Evolutionary conservation across 306 rosid genomes (phyloP).

Genomic region (Rosa chinensis): DNA sequence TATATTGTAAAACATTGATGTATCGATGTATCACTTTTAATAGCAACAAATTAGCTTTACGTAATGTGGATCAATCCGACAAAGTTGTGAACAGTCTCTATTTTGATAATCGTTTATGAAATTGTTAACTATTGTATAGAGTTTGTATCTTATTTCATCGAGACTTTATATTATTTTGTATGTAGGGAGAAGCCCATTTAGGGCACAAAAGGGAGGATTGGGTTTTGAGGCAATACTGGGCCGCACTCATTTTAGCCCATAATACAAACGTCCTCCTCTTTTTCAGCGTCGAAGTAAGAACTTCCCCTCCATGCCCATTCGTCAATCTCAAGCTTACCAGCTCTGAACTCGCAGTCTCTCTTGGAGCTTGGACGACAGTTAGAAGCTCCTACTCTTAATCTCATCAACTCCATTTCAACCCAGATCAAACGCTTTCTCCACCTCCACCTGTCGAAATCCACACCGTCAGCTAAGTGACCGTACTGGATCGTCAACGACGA

Average conservation of each 20-base stretch:
- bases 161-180: no score
- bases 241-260: neutral
- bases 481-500: constrained; percentile 23
- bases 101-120: no score
- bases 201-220: no score
- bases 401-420: neutral
- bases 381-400: neutral
- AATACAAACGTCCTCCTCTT: neutral
- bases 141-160: no score
- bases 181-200: no score
- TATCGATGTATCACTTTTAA: no score
- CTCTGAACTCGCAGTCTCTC: neutral
- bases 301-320: neutral
- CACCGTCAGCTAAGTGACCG: neutral
- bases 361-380: neutral
- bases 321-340: neutral
- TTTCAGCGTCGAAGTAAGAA: neutral
- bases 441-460: neutral
- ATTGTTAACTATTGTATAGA: no score
- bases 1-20: no score
- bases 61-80: no score
- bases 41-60: no score
- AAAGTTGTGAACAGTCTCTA: no score
- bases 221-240: no score
- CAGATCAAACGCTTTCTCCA: neutral